Conservation (phyloP, 805 yeast genomes). For the Spathaspora gorwiae region DNA sequence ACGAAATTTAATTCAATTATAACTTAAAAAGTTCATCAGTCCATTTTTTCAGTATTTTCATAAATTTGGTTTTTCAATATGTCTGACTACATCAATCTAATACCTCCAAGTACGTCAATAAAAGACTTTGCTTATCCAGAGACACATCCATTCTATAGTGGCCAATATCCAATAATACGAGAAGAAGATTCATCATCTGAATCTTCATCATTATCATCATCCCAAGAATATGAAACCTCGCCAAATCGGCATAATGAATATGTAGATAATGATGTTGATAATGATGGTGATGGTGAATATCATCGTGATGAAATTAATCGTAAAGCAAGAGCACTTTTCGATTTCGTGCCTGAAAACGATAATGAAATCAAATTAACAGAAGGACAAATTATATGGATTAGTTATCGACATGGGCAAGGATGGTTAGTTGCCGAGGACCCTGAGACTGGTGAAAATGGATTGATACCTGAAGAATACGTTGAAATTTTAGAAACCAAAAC, state of each 20-base stretch:
- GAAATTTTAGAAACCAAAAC: conserved; percentile 32
- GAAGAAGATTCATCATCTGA: not conserved
- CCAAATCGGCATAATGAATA: not conserved
- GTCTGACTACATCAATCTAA: conserved; percentile 4
- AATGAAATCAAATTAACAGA: conserved; percentile 76
- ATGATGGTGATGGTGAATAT: conserved; percentile 7
- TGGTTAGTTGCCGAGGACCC: conserved; percentile 94
- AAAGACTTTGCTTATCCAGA: conserved; percentile 80
- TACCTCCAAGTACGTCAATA: conserved; percentile 39
- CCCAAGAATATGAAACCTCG: not conserved
- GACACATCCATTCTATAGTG: conserved; percentile 67
- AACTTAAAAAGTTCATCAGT: too few species aligned
- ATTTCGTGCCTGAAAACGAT: conserved; percentile 89
- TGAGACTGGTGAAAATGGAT: conserved; percentile 72
- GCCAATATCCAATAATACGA: conserved; percentile 23
- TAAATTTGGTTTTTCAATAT: not conserved
- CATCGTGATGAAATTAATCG: conserved; percentile 35
- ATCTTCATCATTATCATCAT: not conserved
- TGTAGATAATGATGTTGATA: conserved; percentile 1
- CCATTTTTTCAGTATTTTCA: too few species aligned
- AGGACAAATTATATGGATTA: conserved; percentile 81
- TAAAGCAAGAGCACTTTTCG: conserved; percentile 82
- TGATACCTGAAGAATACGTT: conserved; percentile 94
- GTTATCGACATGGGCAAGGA: conserved; percentile 94
- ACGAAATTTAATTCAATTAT: too few species aligned